Conservation (phyloP, 2,329 filamentous ascomycete genomes). For the Aspergillus persii region DNA sequence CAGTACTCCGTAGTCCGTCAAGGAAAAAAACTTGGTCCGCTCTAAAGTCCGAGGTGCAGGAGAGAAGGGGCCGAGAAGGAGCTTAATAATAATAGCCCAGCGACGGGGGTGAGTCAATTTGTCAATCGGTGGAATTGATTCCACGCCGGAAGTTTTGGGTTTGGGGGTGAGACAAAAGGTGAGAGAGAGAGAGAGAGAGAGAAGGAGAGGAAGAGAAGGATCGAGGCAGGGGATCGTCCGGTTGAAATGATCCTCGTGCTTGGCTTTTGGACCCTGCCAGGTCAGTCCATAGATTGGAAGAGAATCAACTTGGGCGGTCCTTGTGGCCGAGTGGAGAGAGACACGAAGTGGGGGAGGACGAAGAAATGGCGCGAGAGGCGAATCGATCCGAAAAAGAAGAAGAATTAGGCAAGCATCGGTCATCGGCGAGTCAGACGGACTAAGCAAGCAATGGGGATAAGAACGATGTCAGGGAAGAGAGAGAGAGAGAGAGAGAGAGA, state of each 20-base stretch:
- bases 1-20: background rate
- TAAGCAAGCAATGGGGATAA: background rate
- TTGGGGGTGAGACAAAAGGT: background rate
- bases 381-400: background rate
- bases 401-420: background rate
- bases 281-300: no score
- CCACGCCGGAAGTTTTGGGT: background rate
- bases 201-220: background rate
- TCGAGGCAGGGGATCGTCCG: background rate
- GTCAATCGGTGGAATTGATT: background rate
- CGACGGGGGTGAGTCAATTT: background rate
- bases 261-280: conserved; percentile 6
- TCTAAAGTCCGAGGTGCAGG: background rate
- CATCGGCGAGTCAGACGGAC: no score
- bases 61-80: background rate
- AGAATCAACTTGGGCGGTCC: background rate
- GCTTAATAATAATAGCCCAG: background rate
- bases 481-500: background rate
- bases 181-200: background rate
- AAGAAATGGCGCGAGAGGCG: background rate
- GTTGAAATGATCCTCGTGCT: background rate
- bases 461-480: background rate
- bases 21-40: background rate
- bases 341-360: background rate
- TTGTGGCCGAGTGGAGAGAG: background rate